Conservation (phyloP, 768 basidiomycete genomes). For the Lentinula sp. region DNA sequence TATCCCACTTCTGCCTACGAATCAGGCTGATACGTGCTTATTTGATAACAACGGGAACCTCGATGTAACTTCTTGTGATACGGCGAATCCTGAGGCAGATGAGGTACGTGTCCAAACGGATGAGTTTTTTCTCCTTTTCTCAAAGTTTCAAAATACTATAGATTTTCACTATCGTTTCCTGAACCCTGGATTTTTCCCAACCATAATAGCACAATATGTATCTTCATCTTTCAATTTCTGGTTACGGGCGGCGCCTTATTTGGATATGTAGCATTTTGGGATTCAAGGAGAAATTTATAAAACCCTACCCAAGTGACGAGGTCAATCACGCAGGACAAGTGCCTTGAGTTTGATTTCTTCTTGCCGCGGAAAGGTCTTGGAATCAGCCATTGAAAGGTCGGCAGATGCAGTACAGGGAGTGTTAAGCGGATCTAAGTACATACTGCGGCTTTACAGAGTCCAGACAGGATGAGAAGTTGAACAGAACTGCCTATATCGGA, state of each 20-base stretch:
- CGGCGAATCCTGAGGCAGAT: background rate
- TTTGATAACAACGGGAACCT: constrained; percentile 7
- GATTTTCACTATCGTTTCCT: constrained; percentile 3
- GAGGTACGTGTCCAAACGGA: background rate
- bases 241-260: background rate
- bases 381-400: background rate
- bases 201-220: background rate
- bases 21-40: constrained; percentile 3
- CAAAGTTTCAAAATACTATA: background rate
- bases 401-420: too few relatives aligned
- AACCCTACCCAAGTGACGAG: too few relatives aligned
- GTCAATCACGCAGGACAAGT: too few relatives aligned
- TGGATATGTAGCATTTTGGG: background rate
- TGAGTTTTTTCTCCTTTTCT: background rate
- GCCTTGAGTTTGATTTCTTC: background rate
- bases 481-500: too few relatives aligned
- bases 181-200: background rate
- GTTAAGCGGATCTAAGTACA: too few relatives aligned
- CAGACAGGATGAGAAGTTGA: too few relatives aligned
- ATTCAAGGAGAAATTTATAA: too few relatives aligned
- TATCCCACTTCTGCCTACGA: constrained; percentile 11
- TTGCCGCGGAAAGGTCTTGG: background rate
- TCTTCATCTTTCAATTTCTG: background rate
- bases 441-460: too few relatives aligned
- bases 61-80: constrained; percentile 1